A percentile compares a stretch with the other conserved stretches of the same genome.
Conservation (phyloP, 108 stramenopile species). For the Nitzschia sp. region DNA sequence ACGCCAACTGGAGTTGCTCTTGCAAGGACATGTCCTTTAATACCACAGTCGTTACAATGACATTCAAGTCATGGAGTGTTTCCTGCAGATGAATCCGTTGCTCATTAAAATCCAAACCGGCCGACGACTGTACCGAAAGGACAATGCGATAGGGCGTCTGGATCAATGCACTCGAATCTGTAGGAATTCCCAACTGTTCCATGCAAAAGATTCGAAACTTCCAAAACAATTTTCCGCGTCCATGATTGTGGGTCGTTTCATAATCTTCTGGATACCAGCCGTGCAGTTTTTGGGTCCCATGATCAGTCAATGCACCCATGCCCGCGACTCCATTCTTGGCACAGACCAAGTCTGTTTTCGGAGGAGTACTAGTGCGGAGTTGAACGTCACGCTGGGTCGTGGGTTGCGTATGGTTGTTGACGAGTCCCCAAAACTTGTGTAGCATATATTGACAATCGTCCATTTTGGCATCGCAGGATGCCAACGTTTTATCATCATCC, state of each 20-base stretch:
- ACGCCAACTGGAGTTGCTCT: constrained; percentile 15
- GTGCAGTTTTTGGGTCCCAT: constrained; percentile 48
- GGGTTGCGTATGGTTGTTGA: constrained; percentile 1
- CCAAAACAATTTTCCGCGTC: constrained; percentile 48
- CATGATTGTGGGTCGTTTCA: constrained; percentile 42
- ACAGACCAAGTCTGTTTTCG: constrained; percentile 38
- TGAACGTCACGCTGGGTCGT: not conserved
- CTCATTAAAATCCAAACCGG: not conserved
- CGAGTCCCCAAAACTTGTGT: constrained; percentile 13
- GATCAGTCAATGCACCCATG: constrained; percentile 48
- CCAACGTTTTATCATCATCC: not conserved
- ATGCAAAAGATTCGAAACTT: constrained; percentile 54
- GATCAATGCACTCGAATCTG: not conserved
- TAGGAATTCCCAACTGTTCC: constrained; percentile 37
- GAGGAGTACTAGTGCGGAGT: not conserved
- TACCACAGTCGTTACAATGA: not conserved
- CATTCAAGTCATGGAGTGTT: not conserved
- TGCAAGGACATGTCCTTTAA: constrained; percentile 1
- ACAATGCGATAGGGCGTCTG: constrained; percentile 8
- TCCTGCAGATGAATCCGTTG: not conserved
- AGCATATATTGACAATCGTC: not conserved
- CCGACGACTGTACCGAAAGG: constrained; percentile 15
- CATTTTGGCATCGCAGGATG: constrained; percentile 9
- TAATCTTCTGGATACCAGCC: constrained; percentile 46
- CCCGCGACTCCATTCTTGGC: constrained; percentile 47